A percentile compares a stretch with the other conserved stretches of the same genome.
Evolutionary conservation across 2,329 filamentous ascomycete species (phyloP).

Genomic region (Colletotrichum nymphaeae): DNA sequence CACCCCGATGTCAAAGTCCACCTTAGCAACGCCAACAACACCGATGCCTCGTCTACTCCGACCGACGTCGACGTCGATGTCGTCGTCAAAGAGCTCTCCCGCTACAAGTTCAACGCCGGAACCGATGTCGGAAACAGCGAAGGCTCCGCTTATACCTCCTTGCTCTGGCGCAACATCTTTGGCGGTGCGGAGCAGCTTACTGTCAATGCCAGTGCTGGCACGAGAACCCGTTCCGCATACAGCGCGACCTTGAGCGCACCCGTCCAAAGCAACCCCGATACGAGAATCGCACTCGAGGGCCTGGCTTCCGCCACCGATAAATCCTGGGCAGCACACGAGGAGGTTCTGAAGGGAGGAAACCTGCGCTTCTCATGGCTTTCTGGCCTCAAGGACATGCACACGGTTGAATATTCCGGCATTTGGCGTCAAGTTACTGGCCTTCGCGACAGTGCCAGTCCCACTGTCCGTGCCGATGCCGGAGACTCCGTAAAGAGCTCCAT

Average conservation of each 20-base stretch:
- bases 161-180: constrained; percentile 90
- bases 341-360: constrained; percentile 82
- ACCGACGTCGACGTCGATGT: constrained; percentile 88
- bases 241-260: constrained; percentile 87
- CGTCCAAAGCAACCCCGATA: constrained; percentile 81
- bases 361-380: constrained; percentile 79
- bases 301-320: constrained; percentile 88
- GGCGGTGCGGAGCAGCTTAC: constrained; percentile 92
- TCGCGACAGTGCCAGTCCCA: constrained; percentile 79
- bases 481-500: constrained; percentile 92
- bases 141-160: constrained; percentile 90
- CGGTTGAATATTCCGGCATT: constrained; percentile 81
- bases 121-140: constrained; percentile 95
- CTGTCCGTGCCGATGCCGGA: constrained; percentile 85
- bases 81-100: constrained; percentile 83
- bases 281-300: constrained; percentile 82
- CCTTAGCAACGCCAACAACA: constrained; percentile 79
- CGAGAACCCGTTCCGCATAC: constrained; percentile 91
- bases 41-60: constrained; percentile 75
- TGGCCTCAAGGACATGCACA: constrained; percentile 68
- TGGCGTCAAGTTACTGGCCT: constrained; percentile 93
- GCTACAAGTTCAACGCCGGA: constrained; percentile 90
- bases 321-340: constrained; percentile 93
- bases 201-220: constrained; percentile 88
- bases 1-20: constrained; percentile 85